Percentiles rank a stretch among this genome's conserved stretches.
phyloP scores from a whole-genome alignment of 352 stramenopile species.

The Discostella stelligera region DNA sequence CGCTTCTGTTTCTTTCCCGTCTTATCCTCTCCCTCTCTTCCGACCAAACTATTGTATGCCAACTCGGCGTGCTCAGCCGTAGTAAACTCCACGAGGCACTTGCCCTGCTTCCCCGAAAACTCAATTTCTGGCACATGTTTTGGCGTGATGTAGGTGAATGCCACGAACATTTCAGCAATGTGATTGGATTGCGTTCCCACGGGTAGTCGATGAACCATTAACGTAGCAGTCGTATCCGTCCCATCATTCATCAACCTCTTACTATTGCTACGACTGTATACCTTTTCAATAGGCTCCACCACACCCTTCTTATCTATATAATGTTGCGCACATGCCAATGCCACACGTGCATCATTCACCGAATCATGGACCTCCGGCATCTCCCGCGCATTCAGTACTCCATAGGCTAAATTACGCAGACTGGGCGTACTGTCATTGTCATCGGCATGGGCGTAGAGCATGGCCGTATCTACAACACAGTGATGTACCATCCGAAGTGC shows the following conservation, averaged over 20 bases:
- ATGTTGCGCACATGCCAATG: constrained; percentile 60
- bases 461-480: constrained; percentile 77
- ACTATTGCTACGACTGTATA: constrained; percentile 35
- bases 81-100: constrained; percentile 73
- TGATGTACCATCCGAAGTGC: constrained; percentile 82
- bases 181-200: constrained; percentile 52
- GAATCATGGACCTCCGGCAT: constrained; percentile 83
- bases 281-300: constrained; percentile 53
- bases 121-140: constrained; percentile 69
- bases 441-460: constrained; percentile 61
- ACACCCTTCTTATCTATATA: constrained; percentile 67
- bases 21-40: constrained; percentile 70
- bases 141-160: constrained; percentile 66
- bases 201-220: constrained; percentile 84
- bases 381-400: constrained; percentile 64
- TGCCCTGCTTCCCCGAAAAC: constrained; percentile 64
- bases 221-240: constrained; percentile 27
- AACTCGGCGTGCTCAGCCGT: constrained; percentile 69
- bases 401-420: constrained; percentile 78
- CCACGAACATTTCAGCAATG: constrained; percentile 76
- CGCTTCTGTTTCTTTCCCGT: constrained; percentile 81
- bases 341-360: constrained; percentile 80
- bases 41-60: constrained; percentile 73
- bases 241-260: constrained; percentile 2
- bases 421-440: constrained; percentile 49